Conservation (phyloP, 1,139 yeast genomes). For the Oligophagozyma castellii region DNA sequence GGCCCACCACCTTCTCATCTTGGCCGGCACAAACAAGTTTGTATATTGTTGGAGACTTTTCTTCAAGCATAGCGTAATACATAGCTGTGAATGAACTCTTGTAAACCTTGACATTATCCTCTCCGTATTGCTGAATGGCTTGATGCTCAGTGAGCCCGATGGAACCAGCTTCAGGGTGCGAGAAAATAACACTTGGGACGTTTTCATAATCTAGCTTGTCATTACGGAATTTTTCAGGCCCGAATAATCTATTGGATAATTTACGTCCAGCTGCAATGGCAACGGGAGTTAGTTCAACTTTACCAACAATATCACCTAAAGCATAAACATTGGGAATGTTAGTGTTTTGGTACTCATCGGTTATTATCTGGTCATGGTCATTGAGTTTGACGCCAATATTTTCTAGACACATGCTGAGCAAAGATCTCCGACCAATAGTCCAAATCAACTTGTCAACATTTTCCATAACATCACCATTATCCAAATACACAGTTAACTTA, state of each 20-base stretch:
- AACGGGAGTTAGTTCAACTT: constrained; percentile 89
- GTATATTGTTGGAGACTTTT: constrained; percentile 80
- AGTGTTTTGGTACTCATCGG: constrained; percentile 81
- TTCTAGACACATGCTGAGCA: constrained; percentile 62
- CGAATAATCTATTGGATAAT: constrained; percentile 81
- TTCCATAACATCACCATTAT: constrained; percentile 39
- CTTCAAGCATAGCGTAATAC: constrained; percentile 83
- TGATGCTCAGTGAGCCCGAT: constrained; percentile 73
- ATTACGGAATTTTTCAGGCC: constrained; percentile 51
- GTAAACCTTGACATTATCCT: constrained; percentile 69
- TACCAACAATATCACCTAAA: constrained; percentile 87
- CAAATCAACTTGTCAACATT: constrained; percentile 71
- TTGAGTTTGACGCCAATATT: constrained; percentile 57
- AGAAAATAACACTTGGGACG: constrained; percentile 83
- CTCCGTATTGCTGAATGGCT: constrained; percentile 69
- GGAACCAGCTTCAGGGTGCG: constrained; percentile 96
- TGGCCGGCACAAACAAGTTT: constrained; percentile 66
- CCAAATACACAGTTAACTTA: constrained; percentile 45
- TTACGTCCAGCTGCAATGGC: constrained; percentile 98
- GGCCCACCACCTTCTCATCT: constrained; percentile 88
- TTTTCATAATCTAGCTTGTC: constrained; percentile 71
- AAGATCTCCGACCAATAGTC: constrained; percentile 86
- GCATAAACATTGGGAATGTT: constrained; percentile 61
- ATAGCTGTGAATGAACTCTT: constrained; percentile 74
- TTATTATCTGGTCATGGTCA: constrained; percentile 45